Evolutionary conservation across 129 eudicot genomes (phyloP), one percentile per base, ranked within the genome.

Genomic region (Smallanthus sonchifolius): DNA sequence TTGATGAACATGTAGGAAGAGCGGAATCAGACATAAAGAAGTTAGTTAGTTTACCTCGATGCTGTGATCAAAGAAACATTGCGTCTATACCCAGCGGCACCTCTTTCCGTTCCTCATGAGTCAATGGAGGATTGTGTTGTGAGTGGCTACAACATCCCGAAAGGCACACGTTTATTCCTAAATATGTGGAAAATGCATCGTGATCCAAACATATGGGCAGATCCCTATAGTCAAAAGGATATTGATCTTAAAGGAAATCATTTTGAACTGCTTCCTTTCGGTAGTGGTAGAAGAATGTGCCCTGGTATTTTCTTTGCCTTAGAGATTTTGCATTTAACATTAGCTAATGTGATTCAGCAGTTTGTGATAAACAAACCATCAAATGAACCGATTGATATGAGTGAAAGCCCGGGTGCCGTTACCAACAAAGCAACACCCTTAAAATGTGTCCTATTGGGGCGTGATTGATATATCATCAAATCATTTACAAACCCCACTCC

Each of bases 151-250:
- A 60, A 77, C 15, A 60, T 84, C 42, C 71, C 87, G 0, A 44
- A 64, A 64, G 82, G 82, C 59, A 84, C 87, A 2, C 79, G 79
- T 2, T 52, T 84, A 38, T 7, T 84, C 37, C 13, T 73, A 8
- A 84, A 84, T 30, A 19, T 75, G 7, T 79, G 82, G 84, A 84
- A 75, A 59, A 56, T 84, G 10, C 87, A 84, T 4, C 73, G 60
- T 4, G 75, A 62, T 42, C 69, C 55, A n/a, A 64, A 10, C 34
- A 49, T 69, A 43, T 84, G 72, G 79, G 35, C 68, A 71, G 76
- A 62, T 73, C 88, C 75, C 0, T 1, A 49, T 1, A 69, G 69
- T 43, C 32, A 75, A 17, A 75, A 62, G 20, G 74, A 70, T 39
- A 32, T 69, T 52, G 66, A 56, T 44, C 28, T 74, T 17, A 80